Evolutionary conservation across 371 early-diverging fungal genomes (phyloP), one percentile per base, ranked within the genome.

Genomic region (Syncephalastrum contaminatum): DNA sequence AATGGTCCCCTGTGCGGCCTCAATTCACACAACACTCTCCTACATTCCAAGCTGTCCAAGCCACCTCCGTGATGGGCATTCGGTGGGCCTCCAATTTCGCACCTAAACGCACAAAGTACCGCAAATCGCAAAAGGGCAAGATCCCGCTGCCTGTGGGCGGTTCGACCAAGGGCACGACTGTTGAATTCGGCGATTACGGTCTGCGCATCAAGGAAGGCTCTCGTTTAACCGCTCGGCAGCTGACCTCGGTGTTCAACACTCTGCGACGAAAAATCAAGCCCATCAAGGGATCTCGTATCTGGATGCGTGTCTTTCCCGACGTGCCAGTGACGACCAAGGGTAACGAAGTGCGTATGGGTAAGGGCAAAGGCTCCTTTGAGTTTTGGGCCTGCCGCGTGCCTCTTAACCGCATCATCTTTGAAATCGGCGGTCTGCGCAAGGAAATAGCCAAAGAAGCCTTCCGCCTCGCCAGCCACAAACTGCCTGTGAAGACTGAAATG

Each of bases 331-430:
- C 94, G 1, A 83, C 86, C 55, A 96, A 96, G 66, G 93, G 94
- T 22, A 89, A 88, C 36, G 97, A 94, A 77, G 85, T 88, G 30
- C 87, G 97, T 77, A 97, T 97, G 97, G 97, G 97, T 64, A 95
- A 95, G 74, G 97, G 97, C 60, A 97, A 97, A 70, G 97, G 96
- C 56, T 82, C 88, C 36, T 92, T 96, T 54, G 96, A 96, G 51
- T 93, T 89, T 73, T 96, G 86, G 87, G 95, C 91, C 1, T 89
- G 90, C 58, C 89, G 95, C 61, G 96, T 96, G 3, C 88, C 93
- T 25, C 78, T 87, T 67, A 92, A 92, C 58, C 83, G 89, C 48
- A 86, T 97, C 58, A 69, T 97, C 40, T 89, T 97, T 63, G 97
- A 97, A 72, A 81, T 97, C 45, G 82, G 77, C 53, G 88, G 85